Evolutionary conservation across 2,329 filamentous ascomycete species (phyloP).

Genomic region (Aspergillus neotritici): DNA sequence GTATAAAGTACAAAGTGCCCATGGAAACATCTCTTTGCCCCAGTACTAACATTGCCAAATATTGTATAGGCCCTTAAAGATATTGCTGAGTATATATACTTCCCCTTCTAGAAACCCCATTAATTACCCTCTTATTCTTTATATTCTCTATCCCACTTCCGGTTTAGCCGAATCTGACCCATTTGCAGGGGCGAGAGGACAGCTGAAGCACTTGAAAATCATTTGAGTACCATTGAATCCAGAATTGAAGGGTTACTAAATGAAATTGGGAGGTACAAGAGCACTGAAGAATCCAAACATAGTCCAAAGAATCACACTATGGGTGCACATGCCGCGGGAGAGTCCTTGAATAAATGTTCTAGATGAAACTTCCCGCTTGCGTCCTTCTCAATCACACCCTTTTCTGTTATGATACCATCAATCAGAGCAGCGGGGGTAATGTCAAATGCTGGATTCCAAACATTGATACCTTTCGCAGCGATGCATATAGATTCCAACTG

Average conservation of each 20-base stretch:
- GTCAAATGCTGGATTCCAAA: constrained; percentile 98
- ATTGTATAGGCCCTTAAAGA: constrained; percentile 6
- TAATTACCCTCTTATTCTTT: too few species aligned
- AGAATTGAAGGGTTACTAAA: constrained; percentile 39
- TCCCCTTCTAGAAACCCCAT: too few species aligned
- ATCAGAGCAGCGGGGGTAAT: constrained; percentile 85
- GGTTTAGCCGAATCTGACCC: constrained; percentile 1
- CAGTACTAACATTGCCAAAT: too few species aligned
- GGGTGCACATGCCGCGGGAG: background rate
- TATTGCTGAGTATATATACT: constrained; percentile 7
- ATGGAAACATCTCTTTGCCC: too few species aligned
- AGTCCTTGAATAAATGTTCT: constrained; percentile 27
- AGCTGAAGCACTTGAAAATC: constrained; percentile 50
- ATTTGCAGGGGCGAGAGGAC: constrained; percentile 48
- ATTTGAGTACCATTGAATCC: constrained; percentile 49
- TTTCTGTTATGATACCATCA: constrained; percentile 90
- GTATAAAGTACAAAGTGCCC: too few species aligned
- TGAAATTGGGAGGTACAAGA: constrained; percentile 1
- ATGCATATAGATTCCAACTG: constrained; percentile 65
- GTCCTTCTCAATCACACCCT: constrained; percentile 76
- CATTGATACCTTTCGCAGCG: constrained; percentile 67
- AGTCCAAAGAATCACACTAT: background rate
- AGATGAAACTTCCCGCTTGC: constrained; percentile 63
- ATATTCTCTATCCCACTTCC: too few species aligned
- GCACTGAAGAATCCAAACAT: background rate